A percentile compares a stretch with the other conserved stretches of the same genome.
These are phyloP conservation scores for Xylaria sp. DNA, from an alignment of 2,329 filamentous ascomycete genomes.

Conservation along the genomic window DNA sequence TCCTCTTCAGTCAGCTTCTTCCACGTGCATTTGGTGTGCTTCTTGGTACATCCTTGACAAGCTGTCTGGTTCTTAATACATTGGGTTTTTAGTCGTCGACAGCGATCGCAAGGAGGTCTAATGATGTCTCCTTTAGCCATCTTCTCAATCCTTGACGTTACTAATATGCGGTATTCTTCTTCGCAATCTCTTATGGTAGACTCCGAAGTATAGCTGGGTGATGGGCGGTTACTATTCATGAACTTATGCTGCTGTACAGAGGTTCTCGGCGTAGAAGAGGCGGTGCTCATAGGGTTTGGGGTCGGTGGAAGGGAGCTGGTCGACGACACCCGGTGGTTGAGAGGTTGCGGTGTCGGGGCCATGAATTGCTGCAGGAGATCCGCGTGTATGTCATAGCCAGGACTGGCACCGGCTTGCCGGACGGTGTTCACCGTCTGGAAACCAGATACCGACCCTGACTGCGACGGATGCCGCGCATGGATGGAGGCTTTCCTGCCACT, in stretches of 20 bases:
- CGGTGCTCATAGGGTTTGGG: slow-evolving; percentile 45
- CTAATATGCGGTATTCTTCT: slow-evolving; percentile 62
- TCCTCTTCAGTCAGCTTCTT: slow-evolving; percentile 82
- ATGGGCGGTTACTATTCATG: slow-evolving; percentile 46
- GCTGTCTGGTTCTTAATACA: slow-evolving; percentile 89
- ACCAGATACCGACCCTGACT: slow-evolving; percentile 51
- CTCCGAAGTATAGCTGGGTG: slow-evolving; percentile 46
- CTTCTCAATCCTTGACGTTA: slow-evolving; percentile 80
- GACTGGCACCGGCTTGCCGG: slow-evolving; percentile 47
- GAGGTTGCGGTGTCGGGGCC: slow-evolving; percentile 45
- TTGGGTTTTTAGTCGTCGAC: slow-evolving; percentile 80
- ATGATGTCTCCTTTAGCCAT: slow-evolving; percentile 79
- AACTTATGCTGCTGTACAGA: slow-evolving; percentile 47
- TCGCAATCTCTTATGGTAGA: slow-evolving; percentile 47
- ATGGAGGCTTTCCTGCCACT: slow-evolving; percentile 81
- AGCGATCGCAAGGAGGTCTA: slow-evolving; percentile 85
- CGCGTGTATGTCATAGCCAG: slow-evolving; percentile 61
- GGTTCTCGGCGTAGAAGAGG: slow-evolving; percentile 46
- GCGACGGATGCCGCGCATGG: slow-evolving; percentile 66
- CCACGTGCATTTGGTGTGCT: slow-evolving; percentile 90
- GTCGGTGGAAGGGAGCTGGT: slow-evolving; percentile 49
- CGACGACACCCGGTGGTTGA: slow-evolving; percentile 45
- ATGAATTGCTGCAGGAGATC: slow-evolving; percentile 67
- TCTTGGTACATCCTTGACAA: slow-evolving; percentile 88
- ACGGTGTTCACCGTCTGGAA: slow-evolving; percentile 52